phyloP scores from a whole-genome alignment of 345 rosid species.

The Euclidium syriacum region DNA sequence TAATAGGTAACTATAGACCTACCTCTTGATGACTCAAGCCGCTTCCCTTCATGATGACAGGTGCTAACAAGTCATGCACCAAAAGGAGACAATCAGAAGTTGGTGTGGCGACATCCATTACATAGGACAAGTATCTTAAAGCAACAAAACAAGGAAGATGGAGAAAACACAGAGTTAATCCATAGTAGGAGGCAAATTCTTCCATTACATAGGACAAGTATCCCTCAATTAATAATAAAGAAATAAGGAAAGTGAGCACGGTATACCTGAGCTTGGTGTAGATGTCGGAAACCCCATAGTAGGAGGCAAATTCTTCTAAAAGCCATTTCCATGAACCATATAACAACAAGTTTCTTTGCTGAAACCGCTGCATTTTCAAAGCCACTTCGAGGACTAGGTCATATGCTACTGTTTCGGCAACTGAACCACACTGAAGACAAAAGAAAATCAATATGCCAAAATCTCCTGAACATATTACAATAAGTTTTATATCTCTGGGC shows the following conservation, averaged over 20 bases:
- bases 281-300: constrained; percentile 88
- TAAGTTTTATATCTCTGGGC: not conserved
- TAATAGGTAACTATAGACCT: constrained; percentile 2
- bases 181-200: too few species aligned
- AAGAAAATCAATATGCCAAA: constrained; percentile 13
- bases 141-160: constrained; percentile 14
- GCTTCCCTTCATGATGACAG: constrained; percentile 85
- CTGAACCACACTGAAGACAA: constrained; percentile 74
- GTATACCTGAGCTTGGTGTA: constrained; percentile 84
- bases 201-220: too few species aligned
- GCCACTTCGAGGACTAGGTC: constrained; percentile 88
- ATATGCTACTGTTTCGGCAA: constrained; percentile 97
- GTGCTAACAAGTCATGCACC: constrained; percentile 77
- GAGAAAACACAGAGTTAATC: not conserved
- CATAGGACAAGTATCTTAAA: constrained; percentile 82
- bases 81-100: constrained; percentile 88
- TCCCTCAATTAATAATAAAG: not conserved
- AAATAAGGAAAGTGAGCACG: not conserved
- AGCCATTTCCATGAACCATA: constrained; percentile 98
- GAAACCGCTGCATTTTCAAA: constrained; percentile 83
- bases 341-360: constrained; percentile 76
- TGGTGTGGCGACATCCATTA: constrained; percentile 98
- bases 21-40: constrained; percentile 98
- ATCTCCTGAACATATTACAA: not conserved
- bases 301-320: constrained; percentile 80